Evolutionary conservation across 1,139 yeast species (phyloP).

Genomic region (Saccharomycopsis crataegensis): DNA sequence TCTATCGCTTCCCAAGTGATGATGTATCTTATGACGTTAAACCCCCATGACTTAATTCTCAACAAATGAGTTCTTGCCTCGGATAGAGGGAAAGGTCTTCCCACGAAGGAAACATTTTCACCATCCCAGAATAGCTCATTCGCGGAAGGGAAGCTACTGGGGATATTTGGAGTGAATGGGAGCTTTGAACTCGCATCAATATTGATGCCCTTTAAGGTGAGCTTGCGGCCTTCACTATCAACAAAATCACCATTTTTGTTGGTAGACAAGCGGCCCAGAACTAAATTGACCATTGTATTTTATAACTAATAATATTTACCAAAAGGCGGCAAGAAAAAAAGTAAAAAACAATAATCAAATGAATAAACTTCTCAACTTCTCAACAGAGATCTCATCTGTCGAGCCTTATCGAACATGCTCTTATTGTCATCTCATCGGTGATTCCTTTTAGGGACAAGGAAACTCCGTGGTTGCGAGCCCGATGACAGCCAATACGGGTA

Average conservation of each 20-base stretch:
- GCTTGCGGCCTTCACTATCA: constrained; percentile 51
- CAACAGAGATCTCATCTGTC: no score
- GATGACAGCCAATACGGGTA: not conserved
- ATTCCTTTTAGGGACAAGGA: no score
- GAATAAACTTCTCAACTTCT: no score
- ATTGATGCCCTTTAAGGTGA: constrained; percentile 74
- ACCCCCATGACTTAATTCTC: constrained; percentile 75
- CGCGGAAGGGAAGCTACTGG: constrained; percentile 41
- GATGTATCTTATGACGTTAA: constrained; percentile 67
- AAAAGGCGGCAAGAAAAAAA: not conserved
- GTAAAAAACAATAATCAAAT: not conserved
- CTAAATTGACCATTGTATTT: not conserved
- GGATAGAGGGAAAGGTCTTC: constrained; percentile 69
- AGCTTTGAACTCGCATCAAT: constrained; percentile 70
- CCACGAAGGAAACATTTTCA: constrained; percentile 68
- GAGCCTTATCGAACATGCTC: no score
- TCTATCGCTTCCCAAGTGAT: constrained; percentile 93
- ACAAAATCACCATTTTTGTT: constrained; percentile 47
- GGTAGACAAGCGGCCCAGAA: constrained; percentile 16
- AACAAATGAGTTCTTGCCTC: constrained; percentile 65
- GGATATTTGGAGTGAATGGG: constrained; percentile 52
- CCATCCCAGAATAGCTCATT: constrained; percentile 50
- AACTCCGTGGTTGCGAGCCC: no score
- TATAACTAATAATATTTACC: not conserved
- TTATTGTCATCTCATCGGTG: no score